phyloP scores from a whole-genome alignment of 345 rosid species.

The Aethionema arabicum region DNA sequence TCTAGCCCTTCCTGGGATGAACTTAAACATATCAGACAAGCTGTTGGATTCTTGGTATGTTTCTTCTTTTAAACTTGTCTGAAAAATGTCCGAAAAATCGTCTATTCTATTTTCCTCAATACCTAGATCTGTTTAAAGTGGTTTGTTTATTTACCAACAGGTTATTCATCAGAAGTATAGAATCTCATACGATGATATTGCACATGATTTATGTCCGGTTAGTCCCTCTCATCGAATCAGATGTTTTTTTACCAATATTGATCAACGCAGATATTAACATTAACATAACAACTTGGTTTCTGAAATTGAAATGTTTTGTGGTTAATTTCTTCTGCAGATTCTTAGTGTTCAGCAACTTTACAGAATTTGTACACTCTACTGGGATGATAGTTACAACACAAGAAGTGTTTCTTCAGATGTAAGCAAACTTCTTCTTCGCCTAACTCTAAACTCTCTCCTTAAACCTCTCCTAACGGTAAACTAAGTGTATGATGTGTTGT shows the following conservation, averaged over 20 bases:
- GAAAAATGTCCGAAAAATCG: background rate
- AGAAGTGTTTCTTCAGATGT: slow-evolving; percentile 84
- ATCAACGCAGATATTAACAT: background rate
- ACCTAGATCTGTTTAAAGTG: slow-evolving; percentile 12
- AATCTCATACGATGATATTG: slow-evolving; percentile 92
- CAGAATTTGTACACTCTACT: slow-evolving; percentile 85
- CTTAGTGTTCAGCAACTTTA: slow-evolving; percentile 96
- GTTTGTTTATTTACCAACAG: slow-evolving; percentile 42
- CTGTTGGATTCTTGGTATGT: slow-evolving; percentile 97
- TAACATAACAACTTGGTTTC: background rate
- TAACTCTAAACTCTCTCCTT: background rate
- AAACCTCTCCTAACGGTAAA: background rate
- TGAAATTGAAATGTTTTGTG: slow-evolving; percentile 14
- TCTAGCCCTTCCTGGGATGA: slow-evolving; percentile 96
- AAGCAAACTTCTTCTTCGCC: slow-evolving; percentile 27
- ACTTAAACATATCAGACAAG: slow-evolving; percentile 96
- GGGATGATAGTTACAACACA: slow-evolving; percentile 98
- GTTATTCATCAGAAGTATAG: slow-evolving; percentile 94
- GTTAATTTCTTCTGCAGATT: slow-evolving; percentile 53
- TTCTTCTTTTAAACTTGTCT: background rate
- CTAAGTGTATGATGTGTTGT: slow-evolving; percentile 14
- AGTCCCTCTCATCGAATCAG: slow-evolving; percentile 22
- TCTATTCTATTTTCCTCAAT: background rate
- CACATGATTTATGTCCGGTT: slow-evolving; percentile 90
- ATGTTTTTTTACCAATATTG: background rate